phyloP scores from a whole-genome alignment of 176 grass and related monocot genomes.

The Eragrostis nindensis region DNA sequence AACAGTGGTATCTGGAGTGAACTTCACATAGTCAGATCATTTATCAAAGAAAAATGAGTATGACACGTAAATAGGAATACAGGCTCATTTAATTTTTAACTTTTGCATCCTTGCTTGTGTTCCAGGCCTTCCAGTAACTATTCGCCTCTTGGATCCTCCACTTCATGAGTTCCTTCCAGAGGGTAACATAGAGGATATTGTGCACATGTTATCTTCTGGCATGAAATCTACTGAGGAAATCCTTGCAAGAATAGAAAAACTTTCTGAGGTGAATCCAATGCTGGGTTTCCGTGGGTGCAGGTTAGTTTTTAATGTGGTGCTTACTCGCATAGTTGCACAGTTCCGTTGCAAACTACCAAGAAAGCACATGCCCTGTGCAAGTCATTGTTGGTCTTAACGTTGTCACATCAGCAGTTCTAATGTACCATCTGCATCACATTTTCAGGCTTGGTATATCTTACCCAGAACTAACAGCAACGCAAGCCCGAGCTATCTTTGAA shows the following conservation, averaged over 20 bases:
- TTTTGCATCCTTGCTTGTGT: slow-evolving; percentile 29
- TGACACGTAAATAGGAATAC: not conserved
- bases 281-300: slow-evolving; percentile 97
- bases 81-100: not conserved
- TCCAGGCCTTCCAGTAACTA: slow-evolving; percentile 87
- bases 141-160: slow-evolving; percentile 83
- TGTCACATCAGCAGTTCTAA: not conserved
- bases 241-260: slow-evolving; percentile 82
- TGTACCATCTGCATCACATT: not conserved
- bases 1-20: not conserved
- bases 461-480: slow-evolving; percentile 87
- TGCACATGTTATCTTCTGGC: slow-evolving; percentile 63
- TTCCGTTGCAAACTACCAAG: not conserved
- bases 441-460: slow-evolving; percentile 91
- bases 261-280: slow-evolving; percentile 98
- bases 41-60: not conserved
- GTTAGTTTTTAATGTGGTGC: slow-evolving; percentile 48
- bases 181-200: slow-evolving; percentile 77
- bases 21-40: not conserved
- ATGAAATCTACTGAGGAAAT: slow-evolving; percentile 69
- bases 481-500: slow-evolving; percentile 86
- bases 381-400: not conserved
- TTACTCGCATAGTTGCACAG: not conserved
- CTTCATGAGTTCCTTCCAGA: slow-evolving; percentile 96
- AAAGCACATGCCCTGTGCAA: not conserved